Evolutionary conservation across 2,329 filamentous ascomycete genomes (phyloP), one percentile per base, ranked within the genome.

Genomic region (Sphaerulina populicola): DNA sequence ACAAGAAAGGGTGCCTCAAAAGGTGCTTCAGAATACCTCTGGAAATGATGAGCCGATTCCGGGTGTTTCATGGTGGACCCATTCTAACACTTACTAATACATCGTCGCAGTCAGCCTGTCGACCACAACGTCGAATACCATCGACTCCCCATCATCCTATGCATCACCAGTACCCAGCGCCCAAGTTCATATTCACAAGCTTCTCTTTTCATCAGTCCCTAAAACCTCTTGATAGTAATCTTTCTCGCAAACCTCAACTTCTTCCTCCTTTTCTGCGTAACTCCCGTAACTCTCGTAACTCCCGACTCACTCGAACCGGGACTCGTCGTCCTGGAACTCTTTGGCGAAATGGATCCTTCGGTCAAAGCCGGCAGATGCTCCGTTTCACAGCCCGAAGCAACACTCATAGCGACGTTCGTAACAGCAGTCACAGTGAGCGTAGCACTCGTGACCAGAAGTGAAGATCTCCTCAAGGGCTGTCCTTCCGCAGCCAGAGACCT

Each of bases 201-300:
- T 18, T 2, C 18, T 18, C 18, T 18, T 5, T 27, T 27, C 23
- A 27, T 6, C 23, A 5, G 23, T 7, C 31, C 11, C n/a, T 37
- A 52, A 21, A 44, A 48, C 11, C 47, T 49, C n/a, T 41, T 44
- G 12, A 53, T 42, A 29, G 42, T 53, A 29, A 53, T 53, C 30
- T 40, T 38, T 23, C 51, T 29, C 27, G 51, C 51, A 18, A 53
- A 53, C 39, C 51, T 36, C 30, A 53, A 9, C 14, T 46, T 35
- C 31, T 33, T 45, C 21, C 9, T 53, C 46, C 40, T 45, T 10
- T 44, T 44, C 23, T 27, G 23, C 10, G 41, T 50, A 5, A 31
- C 27, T 6, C 33, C 35, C n/a, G 40, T 38, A n/a, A 50, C 36
- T 18, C 18, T 3, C 10, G 47, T 50, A 5, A 23, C 27, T 6